Base-by-base conservation (phyloP, 1,139 yeast genomes). In the Cylindricascospora bacillispora region DNA sequence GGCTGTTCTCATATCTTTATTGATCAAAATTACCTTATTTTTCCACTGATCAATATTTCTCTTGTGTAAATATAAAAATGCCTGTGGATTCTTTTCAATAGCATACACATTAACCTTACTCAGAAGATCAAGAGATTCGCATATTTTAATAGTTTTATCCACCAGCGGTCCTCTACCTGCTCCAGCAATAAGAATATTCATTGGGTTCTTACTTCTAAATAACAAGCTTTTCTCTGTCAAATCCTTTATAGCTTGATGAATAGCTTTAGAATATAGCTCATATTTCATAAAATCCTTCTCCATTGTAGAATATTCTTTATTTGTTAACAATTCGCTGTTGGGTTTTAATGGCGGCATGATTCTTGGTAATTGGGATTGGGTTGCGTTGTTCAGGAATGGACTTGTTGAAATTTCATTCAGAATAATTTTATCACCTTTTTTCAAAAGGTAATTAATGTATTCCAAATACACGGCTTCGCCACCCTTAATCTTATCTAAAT, bases 151-250 rank as follows among this genome's bases (percentile, higher is more conserved):
- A 0, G 69, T 58, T 14, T 64, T 54, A 28, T 75, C 75, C 2
- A 82, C 73, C 22, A 83, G 54, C 1, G 89, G 85, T 0, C 95
- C 95, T 31, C 82, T 57, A 0, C 95, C 95, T 0, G 95, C 93
- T 0, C 95, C 95, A 3, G 78, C 74, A 1, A 85, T 65, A 5
- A 82, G 63, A 4, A 82, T 56, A 14, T 53, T 55, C 5, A 36
- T 30, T 22, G 13, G 34, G 7, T 26, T 42, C 19, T 35, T 33
- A 29, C 19, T 35, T 6, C 23, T 22, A n/a, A n/a, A n/a, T 10
- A 18, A 10, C 10, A 18, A 18, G 6, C 13, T 13, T 15, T 24
- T 26, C 22, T 28, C 24, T 3, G 47, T 31, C 12, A 52, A 39
- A 35, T 66, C 70, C n/a, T 45, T 39, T 6, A 80, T 39, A 0